Conservation (phyloP, 2,329 filamentous ascomycete species). For the Capronia coronata region DNA sequence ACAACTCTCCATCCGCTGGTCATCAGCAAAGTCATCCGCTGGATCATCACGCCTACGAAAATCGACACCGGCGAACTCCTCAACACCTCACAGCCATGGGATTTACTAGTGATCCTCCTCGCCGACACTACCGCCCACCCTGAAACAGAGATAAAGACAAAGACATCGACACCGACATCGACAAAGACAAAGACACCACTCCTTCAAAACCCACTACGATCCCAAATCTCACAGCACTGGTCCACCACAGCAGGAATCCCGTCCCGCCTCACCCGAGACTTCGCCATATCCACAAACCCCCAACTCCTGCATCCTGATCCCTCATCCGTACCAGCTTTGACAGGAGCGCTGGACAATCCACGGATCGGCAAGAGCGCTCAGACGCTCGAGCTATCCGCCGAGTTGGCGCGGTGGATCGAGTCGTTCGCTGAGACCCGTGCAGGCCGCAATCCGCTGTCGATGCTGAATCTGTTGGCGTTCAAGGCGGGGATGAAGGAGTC, state of each 20-base stretch:
- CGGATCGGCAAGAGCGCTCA: slow-evolving; percentile 37
- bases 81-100: slow-evolving; percentile 30
- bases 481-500: slow-evolving; percentile 42
- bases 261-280: slow-evolving; percentile 32
- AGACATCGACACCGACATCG: too few relatives aligned
- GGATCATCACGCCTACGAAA: slow-evolving; percentile 34
- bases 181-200: slow-evolving; percentile 18
- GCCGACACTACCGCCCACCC: too few relatives aligned
- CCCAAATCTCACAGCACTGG: slow-evolving; percentile 30
- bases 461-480: slow-evolving; percentile 60
- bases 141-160: too few relatives aligned
- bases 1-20: slow-evolving; percentile 32
- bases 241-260: slow-evolving; percentile 34
- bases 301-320: slow-evolving; percentile 16
- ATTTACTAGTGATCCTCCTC: slow-evolving; percentile 35
- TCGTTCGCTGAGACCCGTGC: slow-evolving; percentile 30
- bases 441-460: slow-evolving; percentile 47
- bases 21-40: slow-evolving; percentile 34
- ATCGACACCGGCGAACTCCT: slow-evolving; percentile 32
- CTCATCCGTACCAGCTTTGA: slow-evolving; percentile 32
- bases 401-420: slow-evolving; percentile 48
- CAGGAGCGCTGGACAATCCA: slow-evolving; percentile 32
- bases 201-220: slow-evolving; percentile 25
- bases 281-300: slow-evolving; percentile 19
- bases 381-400: slow-evolving; percentile 49